A percentile compares a stretch with the other conserved stretches of the same genome.
phyloP scores from a whole-genome alignment of 345 rosid species.

The Populus davidiana region DNA sequence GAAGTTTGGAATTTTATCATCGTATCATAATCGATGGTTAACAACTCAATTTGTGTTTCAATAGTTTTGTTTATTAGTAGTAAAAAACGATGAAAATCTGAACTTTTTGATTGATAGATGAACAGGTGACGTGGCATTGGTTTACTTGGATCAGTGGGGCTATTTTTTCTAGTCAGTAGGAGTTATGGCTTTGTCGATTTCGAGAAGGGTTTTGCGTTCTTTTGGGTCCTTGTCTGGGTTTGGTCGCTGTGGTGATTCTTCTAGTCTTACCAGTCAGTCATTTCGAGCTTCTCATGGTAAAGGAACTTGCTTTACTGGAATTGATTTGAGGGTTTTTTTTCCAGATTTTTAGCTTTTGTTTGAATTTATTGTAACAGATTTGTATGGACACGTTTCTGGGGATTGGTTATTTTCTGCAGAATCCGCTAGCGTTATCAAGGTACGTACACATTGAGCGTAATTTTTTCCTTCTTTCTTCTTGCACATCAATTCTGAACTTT shows the following conservation, averaged over 20 bases:
- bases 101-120: background rate
- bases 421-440: slow-evolving; percentile 26
- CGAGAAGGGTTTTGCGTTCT: slow-evolving; percentile 33
- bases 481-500: background rate
- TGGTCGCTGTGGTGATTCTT: slow-evolving; percentile 13
- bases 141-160: background rate
- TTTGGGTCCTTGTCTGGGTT: slow-evolving; percentile 33
- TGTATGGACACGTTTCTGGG: slow-evolving; percentile 6
- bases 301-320: background rate
- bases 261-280: slow-evolving; percentile 1
- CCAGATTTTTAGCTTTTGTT: background rate
- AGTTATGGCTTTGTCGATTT: slow-evolving; percentile 46
- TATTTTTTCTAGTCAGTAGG: background rate
- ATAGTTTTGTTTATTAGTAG: background rate
- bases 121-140: background rate
- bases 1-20: too few species aligned
- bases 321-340: background rate
- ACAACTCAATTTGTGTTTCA: background rate
- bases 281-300: slow-evolving; percentile 22
- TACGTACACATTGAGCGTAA: background rate
- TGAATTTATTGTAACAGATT: background rate
- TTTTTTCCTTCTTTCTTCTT: background rate
- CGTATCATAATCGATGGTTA: background rate
- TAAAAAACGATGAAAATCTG: background rate
- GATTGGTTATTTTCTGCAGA: slow-evolving; percentile 17